Percentiles rank a stretch among this genome's conserved stretches.
These are phyloP conservation scores for Cocos nucifera DNA, from an alignment of 176 grass and related monocot species.

Conservation along the genomic window DNA sequence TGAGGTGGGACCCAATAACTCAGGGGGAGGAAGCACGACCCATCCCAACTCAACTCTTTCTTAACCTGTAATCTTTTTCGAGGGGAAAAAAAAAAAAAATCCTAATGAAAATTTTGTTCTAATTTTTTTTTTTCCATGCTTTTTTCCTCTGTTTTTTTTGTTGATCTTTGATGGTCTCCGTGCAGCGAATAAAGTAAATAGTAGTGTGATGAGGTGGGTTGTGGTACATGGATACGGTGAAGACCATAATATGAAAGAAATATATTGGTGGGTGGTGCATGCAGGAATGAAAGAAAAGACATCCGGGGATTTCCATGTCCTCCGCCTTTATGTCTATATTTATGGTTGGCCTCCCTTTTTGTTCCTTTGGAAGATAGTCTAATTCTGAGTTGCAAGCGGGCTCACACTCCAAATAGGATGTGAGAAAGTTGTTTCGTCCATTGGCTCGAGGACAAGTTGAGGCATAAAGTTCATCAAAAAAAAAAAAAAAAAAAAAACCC, in stretches of 20 bases:
- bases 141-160: conserved; percentile 14
- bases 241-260: conserved; percentile 16
- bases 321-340: conserved; percentile 30
- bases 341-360: conserved; percentile 40
- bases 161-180: background rate
- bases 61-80: background rate
- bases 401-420: too few species aligned
- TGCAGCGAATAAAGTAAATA: background rate
- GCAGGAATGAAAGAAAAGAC: conserved; percentile 20
- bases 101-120: conserved; percentile 29
- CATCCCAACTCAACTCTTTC: conserved; percentile 7
- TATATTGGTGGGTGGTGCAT: conserved; percentile 6
- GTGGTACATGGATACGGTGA: too few species aligned
- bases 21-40: conserved; percentile 14
- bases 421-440: too few species aligned
- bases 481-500: too few species aligned
- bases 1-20: conserved; percentile 32
- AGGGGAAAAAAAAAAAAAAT: conserved; percentile 11
- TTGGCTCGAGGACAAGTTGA: too few species aligned
- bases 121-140: conserved; percentile 1
- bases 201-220: background rate
- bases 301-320: conserved; percentile 56
- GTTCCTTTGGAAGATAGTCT: conserved; percentile 37
- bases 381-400: conserved; percentile 12
- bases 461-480: too few species aligned